A percentile compares a stretch with the other conserved stretches of the same genome.
These are phyloP conservation scores for Hypoxylon subgilvum DNA, from an alignment of 495 filamentous ascomycete species.

Conservation along the genomic window DNA sequence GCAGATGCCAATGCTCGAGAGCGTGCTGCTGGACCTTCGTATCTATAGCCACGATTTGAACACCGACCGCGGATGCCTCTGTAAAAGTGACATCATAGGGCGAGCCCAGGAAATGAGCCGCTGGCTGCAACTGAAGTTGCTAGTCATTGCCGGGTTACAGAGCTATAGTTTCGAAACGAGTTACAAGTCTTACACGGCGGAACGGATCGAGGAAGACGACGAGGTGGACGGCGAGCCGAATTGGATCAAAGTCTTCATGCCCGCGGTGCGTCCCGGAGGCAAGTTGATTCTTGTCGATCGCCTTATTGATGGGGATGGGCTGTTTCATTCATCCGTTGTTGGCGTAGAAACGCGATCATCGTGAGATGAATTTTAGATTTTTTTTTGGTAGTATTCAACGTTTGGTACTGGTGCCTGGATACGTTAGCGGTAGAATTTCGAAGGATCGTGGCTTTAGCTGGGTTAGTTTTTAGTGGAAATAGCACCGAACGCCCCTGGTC, in stretches of 20 bases:
- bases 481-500: too few species aligned
- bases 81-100: constrained; percentile 22
- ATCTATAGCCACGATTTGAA: constrained; percentile 39
- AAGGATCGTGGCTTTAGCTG: too few species aligned
- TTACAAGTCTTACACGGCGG: constrained; percentile 17
- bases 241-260: constrained; percentile 39
- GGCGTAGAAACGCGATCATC: not conserved
- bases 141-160: constrained; percentile 40
- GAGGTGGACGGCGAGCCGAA: constrained; percentile 35
- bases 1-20: constrained; percentile 36
- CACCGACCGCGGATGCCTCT: constrained; percentile 29
- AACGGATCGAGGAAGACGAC: constrained; percentile 20
- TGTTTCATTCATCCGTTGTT: not conserved
- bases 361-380: not conserved
- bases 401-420: too few species aligned
- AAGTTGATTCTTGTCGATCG: constrained; percentile 35
- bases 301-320: constrained; percentile 2
- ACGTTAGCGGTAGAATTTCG: too few species aligned
- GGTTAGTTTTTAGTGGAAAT: too few species aligned
- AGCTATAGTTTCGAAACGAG: constrained; percentile 34
- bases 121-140: constrained; percentile 28
- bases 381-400: too few species aligned
- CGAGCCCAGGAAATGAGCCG: constrained; percentile 38
- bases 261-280: constrained; percentile 28
- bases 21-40: constrained; percentile 38